Evolutionary conservation across 805 yeast genomes (phyloP).

Genomic region (Ogataea ramenticola): DNA sequence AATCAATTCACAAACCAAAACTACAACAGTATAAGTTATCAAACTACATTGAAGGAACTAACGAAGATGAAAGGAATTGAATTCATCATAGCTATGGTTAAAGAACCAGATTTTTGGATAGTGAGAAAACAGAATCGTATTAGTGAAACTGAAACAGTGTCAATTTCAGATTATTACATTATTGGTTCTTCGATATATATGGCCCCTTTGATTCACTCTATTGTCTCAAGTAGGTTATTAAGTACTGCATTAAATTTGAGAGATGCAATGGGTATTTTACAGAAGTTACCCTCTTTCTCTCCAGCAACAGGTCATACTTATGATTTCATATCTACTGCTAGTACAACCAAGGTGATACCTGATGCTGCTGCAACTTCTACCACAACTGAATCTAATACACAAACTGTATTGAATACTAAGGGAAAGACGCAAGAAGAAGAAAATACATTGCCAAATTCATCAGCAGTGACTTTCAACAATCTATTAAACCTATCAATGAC

Average conservation of each 20-base stretch:
- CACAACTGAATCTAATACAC: background rate
- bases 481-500: slow-evolving; percentile 20
- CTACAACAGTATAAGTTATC: slow-evolving; percentile 26
- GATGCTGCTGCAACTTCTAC: background rate
- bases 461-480: slow-evolving; percentile 23
- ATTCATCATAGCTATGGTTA: slow-evolving; percentile 62
- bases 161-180: slow-evolving; percentile 75
- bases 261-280: slow-evolving; percentile 39
- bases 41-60: slow-evolving; percentile 39
- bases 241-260: slow-evolving; percentile 38
- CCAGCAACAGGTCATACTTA: slow-evolving; percentile 57
- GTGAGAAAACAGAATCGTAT: slow-evolving; percentile 72
- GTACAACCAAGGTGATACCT: no score
- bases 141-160: slow-evolving; percentile 40
- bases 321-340: slow-evolving; percentile 6
- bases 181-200: slow-evolving; percentile 90
- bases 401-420: no score
- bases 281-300: slow-evolving; percentile 44
- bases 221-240: slow-evolving; percentile 64
- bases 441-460: slow-evolving; percentile 11
- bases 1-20: slow-evolving; percentile 63
- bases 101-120: slow-evolving; percentile 93
- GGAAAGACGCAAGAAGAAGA: background rate
- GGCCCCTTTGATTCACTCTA: slow-evolving; percentile 72
- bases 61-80: slow-evolving; percentile 80